Percentiles rank a stretch among this genome's conserved stretches.
phyloP scores from a whole-genome alignment of 495 filamentous ascomycete genomes.

The Xylaria telfairii region DNA sequence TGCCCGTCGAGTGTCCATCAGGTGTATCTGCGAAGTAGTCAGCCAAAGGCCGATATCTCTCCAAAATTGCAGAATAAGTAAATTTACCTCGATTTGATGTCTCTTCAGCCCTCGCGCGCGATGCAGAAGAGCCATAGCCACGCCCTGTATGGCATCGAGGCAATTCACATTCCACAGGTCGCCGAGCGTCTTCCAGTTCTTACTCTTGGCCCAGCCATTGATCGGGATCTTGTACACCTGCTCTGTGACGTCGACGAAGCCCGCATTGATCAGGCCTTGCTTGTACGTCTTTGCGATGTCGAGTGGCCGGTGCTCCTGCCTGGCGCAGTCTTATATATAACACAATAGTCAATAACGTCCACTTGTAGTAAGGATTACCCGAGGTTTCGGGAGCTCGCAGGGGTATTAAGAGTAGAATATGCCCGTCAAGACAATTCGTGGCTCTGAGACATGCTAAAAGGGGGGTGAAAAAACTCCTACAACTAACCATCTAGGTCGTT shows the following conservation, averaged over 20 bases:
- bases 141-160: slow-evolving; percentile 35
- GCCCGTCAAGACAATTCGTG: too few species aligned
- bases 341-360: too few species aligned
- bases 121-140: slow-evolving; percentile 35
- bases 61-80: slow-evolving; percentile 35
- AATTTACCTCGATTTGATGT: slow-evolving; percentile 25
- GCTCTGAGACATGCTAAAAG: too few species aligned
- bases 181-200: slow-evolving; percentile 43
- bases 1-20: slow-evolving; percentile 63
- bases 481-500: slow-evolving; percentile 55
- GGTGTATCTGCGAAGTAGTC: slow-evolving; percentile 52
- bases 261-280: slow-evolving; percentile 62
- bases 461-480: too few species aligned
- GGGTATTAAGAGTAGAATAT: too few species aligned
- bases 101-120: slow-evolving; percentile 17
- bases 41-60: background rate
- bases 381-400: too few species aligned
- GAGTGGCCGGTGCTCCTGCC: slow-evolving; percentile 56
- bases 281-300: slow-evolving; percentile 59
- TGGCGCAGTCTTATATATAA: slow-evolving; percentile 55
- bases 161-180: slow-evolving; percentile 49
- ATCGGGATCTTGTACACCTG: slow-evolving; percentile 61
- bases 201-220: slow-evolving; percentile 59
- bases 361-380: too few species aligned
- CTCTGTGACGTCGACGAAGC: slow-evolving; percentile 69